A percentile compares a stretch with the other conserved stretches of the same genome.
Evolutionary conservation across 768 basidiomycete species (phyloP).

Genomic region (Boletus coccyginus): DNA sequence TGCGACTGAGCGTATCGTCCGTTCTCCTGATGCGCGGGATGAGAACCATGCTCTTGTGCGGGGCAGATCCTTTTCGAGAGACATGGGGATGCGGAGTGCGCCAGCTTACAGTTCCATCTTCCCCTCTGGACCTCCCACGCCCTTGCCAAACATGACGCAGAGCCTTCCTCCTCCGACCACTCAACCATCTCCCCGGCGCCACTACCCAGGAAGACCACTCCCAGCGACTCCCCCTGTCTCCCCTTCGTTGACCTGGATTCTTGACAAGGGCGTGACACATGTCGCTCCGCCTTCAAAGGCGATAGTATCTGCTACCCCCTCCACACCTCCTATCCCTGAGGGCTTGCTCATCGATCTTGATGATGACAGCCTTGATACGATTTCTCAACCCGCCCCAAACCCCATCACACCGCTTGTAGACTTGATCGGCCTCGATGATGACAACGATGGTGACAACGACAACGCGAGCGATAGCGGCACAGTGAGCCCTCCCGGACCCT

Average conservation of each 20-base stretch:
- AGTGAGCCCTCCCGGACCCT: slow-evolving; percentile 30
- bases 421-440: slow-evolving; percentile 23
- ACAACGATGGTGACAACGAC: slow-evolving; percentile 21
- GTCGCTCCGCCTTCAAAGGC: slow-evolving; percentile 16
- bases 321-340: slow-evolving; percentile 41
- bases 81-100: slow-evolving; percentile 31
- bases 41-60: slow-evolving; percentile 16
- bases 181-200: slow-evolving; percentile 30
- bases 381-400: slow-evolving; percentile 4
- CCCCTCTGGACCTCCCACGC: slow-evolving; percentile 32
- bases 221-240: slow-evolving; percentile 33
- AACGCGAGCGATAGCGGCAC: slow-evolving; percentile 30
- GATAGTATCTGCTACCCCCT: slow-evolving; percentile 15
- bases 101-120: slow-evolving; percentile 34
- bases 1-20: slow-evolving; percentile 33
- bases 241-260: slow-evolving; percentile 34
- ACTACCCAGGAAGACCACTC: slow-evolving; percentile 33
- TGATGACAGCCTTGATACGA: slow-evolving; percentile 35
- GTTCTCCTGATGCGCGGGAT: slow-evolving; percentile 26
- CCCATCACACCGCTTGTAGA: slow-evolving; percentile 20
- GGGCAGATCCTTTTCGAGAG: slow-evolving; percentile 32
- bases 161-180: slow-evolving; percentile 20
- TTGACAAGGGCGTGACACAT: slow-evolving; percentile 25
- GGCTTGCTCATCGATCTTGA: slow-evolving; percentile 58
- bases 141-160: slow-evolving; percentile 23